phyloP scores from a whole-genome alignment of 345 rosid genomes.

The Hibiscus tridactylites region DNA sequence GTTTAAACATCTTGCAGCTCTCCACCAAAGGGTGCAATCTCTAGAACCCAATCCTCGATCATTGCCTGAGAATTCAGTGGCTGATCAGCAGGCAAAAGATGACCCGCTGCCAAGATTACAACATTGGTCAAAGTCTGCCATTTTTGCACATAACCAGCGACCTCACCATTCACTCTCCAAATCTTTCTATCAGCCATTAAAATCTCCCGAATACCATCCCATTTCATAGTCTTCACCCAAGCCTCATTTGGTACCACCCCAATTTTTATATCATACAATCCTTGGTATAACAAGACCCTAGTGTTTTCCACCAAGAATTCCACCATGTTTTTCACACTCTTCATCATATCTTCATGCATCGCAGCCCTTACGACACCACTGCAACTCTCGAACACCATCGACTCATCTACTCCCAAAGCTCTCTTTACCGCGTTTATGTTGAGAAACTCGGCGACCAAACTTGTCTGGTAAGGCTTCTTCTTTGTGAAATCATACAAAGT shows the following conservation, averaged over 20 bases:
- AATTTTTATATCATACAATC: slow-evolving; percentile 48
- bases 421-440: slow-evolving; percentile 31
- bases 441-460: slow-evolving; percentile 32
- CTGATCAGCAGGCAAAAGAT: slow-evolving; percentile 60
- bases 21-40: background rate
- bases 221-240: slow-evolving; percentile 64
- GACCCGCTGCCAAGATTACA: slow-evolving; percentile 40
- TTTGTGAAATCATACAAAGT: slow-evolving; percentile 49
- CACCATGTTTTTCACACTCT: slow-evolving; percentile 45
- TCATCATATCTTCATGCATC: slow-evolving; percentile 51
- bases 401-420: slow-evolving; percentile 40
- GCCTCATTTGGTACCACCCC: slow-evolving; percentile 69
- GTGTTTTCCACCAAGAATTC: background rate
- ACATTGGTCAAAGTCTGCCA: slow-evolving; percentile 48
- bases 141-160: slow-evolving; percentile 69
- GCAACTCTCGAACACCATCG: slow-evolving; percentile 39
- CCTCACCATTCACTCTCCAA: slow-evolving; percentile 46
- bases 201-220: slow-evolving; percentile 42
- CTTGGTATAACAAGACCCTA: slow-evolving; percentile 53
- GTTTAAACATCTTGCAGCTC: background rate
- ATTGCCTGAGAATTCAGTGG: slow-evolving; percentile 46
- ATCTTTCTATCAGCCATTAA: slow-evolving; percentile 42
- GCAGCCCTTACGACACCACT: slow-evolving; percentile 30
- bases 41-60: slow-evolving; percentile 12
- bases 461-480: slow-evolving; percentile 35